Evolutionary conservation across 2,329 filamentous ascomycete species (phyloP), one percentile per base, ranked within the genome.

Genomic region (Calonectria fujianensis): DNA sequence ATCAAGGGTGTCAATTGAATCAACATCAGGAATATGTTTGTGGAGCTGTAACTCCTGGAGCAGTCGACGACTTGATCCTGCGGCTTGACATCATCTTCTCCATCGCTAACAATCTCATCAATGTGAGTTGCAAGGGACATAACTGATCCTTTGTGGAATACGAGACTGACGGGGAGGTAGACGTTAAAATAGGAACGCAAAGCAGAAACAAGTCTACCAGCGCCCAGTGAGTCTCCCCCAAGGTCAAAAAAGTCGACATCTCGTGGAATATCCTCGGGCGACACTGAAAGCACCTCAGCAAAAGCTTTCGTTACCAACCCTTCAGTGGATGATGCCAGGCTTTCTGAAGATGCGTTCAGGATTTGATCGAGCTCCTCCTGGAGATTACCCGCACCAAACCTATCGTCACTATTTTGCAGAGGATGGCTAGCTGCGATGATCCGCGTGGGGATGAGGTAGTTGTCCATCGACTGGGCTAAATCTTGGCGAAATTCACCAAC

Each of bases 151-250:
- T 87, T 82, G 54, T 86, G 87, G 82, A 91, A 91, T 5, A 91
- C 84, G 16, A 88, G 80, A 70, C 88, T 87, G 72, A 91, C 89
- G 0, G 89, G 87, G 0, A 91, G 82, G 27, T 87, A 85, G 1
- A 89, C 83, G 27, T 84, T 82, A 74, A 91, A 90, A 65, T 88
- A 85, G 35, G 84, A 85, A n/a, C 90, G 86, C 5, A 91, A 84
- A 2, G 84, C 82, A 1, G 90, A 90, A 9, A 90, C 82, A 0
- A 92, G 85, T 41, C 85, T 85, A 2, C 90, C 90, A 39, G 90
- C 90, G 27, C 85, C 85, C 61, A 92, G 84, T 45, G 89, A 90
- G 77, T 91, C 89, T 24, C 90, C 89, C 8, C 89, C 89, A 20
- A 90, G 84, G 16, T 85, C 84, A 77, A 90, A 90, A 78, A 91